Conservation (phyloP, 495 filamentous ascomycete genomes). For the Thermothielavioides terrestris region DNA sequence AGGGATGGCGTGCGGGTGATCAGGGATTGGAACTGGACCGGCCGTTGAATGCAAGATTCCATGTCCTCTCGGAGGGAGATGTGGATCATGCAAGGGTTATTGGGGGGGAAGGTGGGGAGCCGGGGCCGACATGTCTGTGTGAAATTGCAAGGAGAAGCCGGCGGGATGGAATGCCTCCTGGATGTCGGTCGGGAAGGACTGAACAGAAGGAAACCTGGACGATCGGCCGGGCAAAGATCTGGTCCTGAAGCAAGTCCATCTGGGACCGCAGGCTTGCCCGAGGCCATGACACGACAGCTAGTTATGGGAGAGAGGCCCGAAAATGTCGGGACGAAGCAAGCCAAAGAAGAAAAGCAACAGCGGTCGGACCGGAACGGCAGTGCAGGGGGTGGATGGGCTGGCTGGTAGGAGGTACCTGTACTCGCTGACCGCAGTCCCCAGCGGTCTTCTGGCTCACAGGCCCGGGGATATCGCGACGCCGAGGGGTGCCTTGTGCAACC, state of each 20-base stretch:
- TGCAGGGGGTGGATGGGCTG: constrained; percentile 4
- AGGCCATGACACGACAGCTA: neutral
- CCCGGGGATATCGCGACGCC: neutral
- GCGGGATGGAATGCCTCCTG: neutral
- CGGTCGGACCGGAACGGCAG: constrained; percentile 4
- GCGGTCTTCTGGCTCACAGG: neutral
- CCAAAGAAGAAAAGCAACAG: constrained; percentile 15
- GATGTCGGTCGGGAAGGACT: neutral
- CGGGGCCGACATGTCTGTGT: constrained; percentile 16
- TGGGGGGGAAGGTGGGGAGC: constrained; percentile 14
- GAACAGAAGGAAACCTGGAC: neutral
- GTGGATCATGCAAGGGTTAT: constrained; percentile 31
- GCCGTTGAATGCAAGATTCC: constrained; percentile 33
- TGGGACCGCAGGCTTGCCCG: too few species aligned
- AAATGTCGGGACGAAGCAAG: constrained; percentile 8
- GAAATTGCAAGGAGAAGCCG: constrained; percentile 12
- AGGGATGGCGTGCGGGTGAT: constrained; percentile 11
- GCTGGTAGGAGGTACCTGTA: constrained; percentile 9
- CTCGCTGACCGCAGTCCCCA: neutral
- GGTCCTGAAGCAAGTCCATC: too few species aligned
- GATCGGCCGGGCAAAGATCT: neutral
- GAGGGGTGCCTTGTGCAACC: neutral
- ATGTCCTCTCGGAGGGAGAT: constrained; percentile 21
- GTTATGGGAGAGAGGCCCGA: neutral
- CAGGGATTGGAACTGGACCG: constrained; percentile 18